phyloP scores from a whole-genome alignment of 306 rosid genomes.

The Corylus avellana region DNA sequence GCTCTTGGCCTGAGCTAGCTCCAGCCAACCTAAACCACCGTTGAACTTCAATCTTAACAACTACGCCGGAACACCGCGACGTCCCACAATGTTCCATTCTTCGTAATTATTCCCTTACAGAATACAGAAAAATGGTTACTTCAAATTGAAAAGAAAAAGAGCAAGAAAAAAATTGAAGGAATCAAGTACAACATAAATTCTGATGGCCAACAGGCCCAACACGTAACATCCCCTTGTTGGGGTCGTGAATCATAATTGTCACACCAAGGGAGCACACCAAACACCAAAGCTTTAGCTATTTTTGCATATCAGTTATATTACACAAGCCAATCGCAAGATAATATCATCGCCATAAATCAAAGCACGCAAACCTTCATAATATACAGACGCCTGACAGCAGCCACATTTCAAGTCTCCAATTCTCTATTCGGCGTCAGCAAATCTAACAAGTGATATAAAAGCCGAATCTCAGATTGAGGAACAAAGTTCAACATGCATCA shows the following conservation, averaged over 20 bases:
- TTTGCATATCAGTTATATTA: neutral
- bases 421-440: conserved; percentile 25
- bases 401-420: neutral
- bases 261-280: neutral
- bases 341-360: neutral
- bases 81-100: too few relatives aligned
- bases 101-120: too few relatives aligned
- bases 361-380: neutral
- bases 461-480: neutral
- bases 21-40: too few relatives aligned
- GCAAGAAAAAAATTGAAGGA: too few relatives aligned
- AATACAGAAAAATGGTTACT: too few relatives aligned
- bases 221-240: neutral
- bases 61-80: too few relatives aligned
- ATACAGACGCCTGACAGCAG: neutral
- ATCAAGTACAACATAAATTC: too few relatives aligned
- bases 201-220: neutral
- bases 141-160: too few relatives aligned
- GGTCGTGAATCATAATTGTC: neutral
- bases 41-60: too few relatives aligned
- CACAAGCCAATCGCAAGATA: neutral
- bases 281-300: neutral
- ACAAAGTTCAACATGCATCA: neutral
- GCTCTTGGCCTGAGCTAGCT: neutral
- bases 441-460: conserved; percentile 16